Base-by-base conservation (phyloP, 2,329 filamentous ascomycete genomes). In the Chaetomium sp. region DNA sequence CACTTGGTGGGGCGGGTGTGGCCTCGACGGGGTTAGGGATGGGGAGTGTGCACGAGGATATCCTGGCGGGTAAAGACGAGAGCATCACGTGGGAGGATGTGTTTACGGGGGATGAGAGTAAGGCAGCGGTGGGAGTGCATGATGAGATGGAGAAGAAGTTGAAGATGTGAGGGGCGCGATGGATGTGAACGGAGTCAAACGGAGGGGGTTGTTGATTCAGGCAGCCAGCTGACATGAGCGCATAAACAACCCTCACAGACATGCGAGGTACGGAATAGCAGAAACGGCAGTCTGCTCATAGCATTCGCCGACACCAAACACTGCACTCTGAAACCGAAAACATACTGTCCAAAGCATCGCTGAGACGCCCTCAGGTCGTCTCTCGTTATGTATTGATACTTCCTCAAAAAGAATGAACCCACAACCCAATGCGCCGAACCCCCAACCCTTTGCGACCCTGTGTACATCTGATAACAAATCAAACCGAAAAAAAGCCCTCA, bases 141-240 rank as follows among this genome's bases (percentile, higher is more conserved):
- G 86, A 89, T 55, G 92, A 97, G 82, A 91, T 96, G 84, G 92
- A 96, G 84, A 82, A 83, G 73, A 89, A 90, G 80, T 77, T 95
- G 72, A 88, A 85, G 79, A 95, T 96, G 70, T 76, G 76, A 77
- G 71, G 74, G 67, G 61, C 27, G 32, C 45, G 5, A 9, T 2
- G 1, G 33, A 2, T 6, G 10, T 12, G 12, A 14, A 42, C 6
- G 12, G 40, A 11, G 11, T 42, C 40, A 42, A 14, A 11, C 6
- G 11, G 6, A 27, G 19, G 19, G 19, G 19, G 19, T 27, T 27
- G 19, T 27, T 27, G 19, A 27, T 27, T 27, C 19, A 27, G 19
- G 19, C 19, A 27, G 19, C 19, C 19, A 27, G 19, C 19, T 27
- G 19, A 27, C 19, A 27, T 27, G 19, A 27, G 19, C 19, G 19